Conservation (phyloP, 2,329 filamentous ascomycete species). For the Pseudovirgaria hyperparasitica region DNA sequence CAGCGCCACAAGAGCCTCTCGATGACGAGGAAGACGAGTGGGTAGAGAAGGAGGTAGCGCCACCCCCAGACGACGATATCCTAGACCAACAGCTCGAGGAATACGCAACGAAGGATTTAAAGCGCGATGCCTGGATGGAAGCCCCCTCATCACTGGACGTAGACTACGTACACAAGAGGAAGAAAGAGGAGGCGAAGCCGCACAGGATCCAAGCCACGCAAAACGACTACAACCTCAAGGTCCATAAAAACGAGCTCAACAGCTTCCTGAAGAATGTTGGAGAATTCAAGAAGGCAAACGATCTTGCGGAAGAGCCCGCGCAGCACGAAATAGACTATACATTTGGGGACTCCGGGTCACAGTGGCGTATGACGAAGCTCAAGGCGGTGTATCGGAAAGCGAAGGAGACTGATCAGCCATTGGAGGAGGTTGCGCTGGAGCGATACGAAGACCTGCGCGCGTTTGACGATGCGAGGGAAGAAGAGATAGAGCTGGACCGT, state of each 20-base stretch:
- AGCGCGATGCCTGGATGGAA: constrained; percentile 91
- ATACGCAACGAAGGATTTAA: constrained; percentile 28
- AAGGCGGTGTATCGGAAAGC: constrained; percentile 72
- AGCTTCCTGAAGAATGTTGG: constrained; percentile 50
- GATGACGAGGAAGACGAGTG: constrained; percentile 28
- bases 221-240: constrained; percentile 50
- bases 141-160: constrained; percentile 69
- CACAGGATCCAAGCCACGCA: constrained; percentile 35
- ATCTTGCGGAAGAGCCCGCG: constrained; percentile 32
- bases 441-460: constrained; percentile 68
- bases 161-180: constrained; percentile 63
- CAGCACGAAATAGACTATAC: constrained; percentile 61
- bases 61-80: constrained; percentile 28
- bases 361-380: constrained; percentile 95
- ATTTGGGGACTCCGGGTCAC: constrained; percentile 79
- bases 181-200: constrained; percentile 31
- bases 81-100: constrained; percentile 30
- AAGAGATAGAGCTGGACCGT: constrained; percentile 80
- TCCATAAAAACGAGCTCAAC: constrained; percentile 77
- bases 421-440: constrained; percentile 75
- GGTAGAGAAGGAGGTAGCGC: constrained; percentile 31
- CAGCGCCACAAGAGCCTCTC: constrained; percentile 30
- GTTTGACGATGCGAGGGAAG: constrained; percentile 88
- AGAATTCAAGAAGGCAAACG: constrained; percentile 47
- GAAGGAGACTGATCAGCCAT: constrained; percentile 54